A percentile compares a stretch with the other conserved stretches of the same genome.
These are phyloP conservation scores for Centaurea solstitialis DNA, from an alignment of 129 eudicot species.

Conservation along the genomic window DNA sequence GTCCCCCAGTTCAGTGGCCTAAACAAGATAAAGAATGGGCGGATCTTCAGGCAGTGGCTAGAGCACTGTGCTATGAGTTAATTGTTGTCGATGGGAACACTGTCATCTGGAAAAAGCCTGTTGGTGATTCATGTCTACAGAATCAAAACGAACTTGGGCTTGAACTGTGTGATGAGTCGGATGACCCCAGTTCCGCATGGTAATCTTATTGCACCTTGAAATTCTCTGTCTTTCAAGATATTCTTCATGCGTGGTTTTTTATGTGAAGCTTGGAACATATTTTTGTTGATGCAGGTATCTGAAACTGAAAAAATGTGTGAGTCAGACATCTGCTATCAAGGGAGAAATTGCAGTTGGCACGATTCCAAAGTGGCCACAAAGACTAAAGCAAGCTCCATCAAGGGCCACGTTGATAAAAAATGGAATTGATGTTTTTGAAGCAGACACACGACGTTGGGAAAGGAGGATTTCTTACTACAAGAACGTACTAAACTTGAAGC, in stretches of 20 bases:
- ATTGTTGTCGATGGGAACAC: conserved; percentile 97
- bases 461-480: conserved; percentile 83
- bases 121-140: conserved; percentile 77
- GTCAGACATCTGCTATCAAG: conserved; percentile 46
- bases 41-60: conserved; percentile 92
- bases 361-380: conserved; percentile 93
- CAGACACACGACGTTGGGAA: conserved; percentile 80
- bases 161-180: conserved; percentile 65
- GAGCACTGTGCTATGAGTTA: conserved; percentile 86
- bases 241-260: not conserved
- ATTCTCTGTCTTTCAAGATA: conserved; percentile 9
- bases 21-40: conserved; percentile 99
- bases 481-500: conserved; percentile 63
- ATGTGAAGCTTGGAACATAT: not conserved
- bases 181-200: conserved; percentile 88
- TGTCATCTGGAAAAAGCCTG: conserved; percentile 91
- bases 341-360: conserved; percentile 76
- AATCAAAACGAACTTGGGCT: conserved; percentile 85
- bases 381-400: conserved; percentile 72
- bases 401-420: conserved; percentile 69
- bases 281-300: conserved; percentile 61
- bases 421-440: conserved; percentile 89
- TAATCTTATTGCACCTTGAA: conserved; percentile 24
- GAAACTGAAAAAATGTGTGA: conserved; percentile 80
- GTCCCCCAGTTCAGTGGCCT: conserved; percentile 99